These are phyloP conservation scores for Neurospora tetrasperma DNA, from an alignment of 495 filamentous ascomycete species.

Conservation along the genomic window DNA sequence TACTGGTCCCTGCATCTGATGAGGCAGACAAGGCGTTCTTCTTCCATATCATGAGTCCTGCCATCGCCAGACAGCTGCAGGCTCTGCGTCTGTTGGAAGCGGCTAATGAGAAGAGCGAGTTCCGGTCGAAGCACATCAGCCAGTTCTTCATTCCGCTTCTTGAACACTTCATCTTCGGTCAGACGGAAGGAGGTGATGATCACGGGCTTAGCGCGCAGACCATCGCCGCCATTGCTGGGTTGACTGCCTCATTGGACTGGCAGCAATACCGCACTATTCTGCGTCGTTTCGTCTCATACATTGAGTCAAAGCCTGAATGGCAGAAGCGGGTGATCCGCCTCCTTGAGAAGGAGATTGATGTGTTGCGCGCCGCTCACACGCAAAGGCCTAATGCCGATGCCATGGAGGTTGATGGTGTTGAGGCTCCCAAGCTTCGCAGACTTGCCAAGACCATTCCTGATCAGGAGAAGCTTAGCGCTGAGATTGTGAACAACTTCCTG, in stretches of 20 bases:
- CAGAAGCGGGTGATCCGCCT: slow-evolving; percentile 80
- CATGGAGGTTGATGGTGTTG: slow-evolving; percentile 30
- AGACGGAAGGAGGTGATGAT: slow-evolving; percentile 61
- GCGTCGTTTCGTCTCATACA: slow-evolving; percentile 65
- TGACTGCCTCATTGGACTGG: slow-evolving; percentile 77
- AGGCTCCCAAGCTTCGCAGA: slow-evolving; percentile 15
- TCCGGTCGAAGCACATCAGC: slow-evolving; percentile 66
- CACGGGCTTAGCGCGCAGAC: slow-evolving; percentile 80
- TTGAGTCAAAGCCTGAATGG: slow-evolving; percentile 69
- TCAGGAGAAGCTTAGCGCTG: slow-evolving; percentile 57
- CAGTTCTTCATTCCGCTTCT: slow-evolving; percentile 84
- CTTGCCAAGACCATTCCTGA: slow-evolving; percentile 60
- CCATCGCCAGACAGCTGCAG: slow-evolving; percentile 75
- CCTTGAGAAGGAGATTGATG: slow-evolving; percentile 68
- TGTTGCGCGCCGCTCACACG: slow-evolving; percentile 45
- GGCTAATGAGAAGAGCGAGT: slow-evolving; percentile 48
- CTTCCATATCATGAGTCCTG: slow-evolving; percentile 82
- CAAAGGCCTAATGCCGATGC: slow-evolving; percentile 29
- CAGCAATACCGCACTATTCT: slow-evolving; percentile 78
- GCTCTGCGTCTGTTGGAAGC: slow-evolving; percentile 67
- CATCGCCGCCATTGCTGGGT: slow-evolving; percentile 57
- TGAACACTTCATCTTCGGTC: slow-evolving; percentile 86
- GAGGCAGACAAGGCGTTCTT: slow-evolving; percentile 79
- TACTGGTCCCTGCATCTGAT: slow-evolving; percentile 63
- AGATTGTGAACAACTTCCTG: slow-evolving; percentile 64